Evolutionary conservation across 108 stramenopile species (phyloP), one percentile per base, ranked within the genome.

Genomic region (Nannochloropsis salina): DNA sequence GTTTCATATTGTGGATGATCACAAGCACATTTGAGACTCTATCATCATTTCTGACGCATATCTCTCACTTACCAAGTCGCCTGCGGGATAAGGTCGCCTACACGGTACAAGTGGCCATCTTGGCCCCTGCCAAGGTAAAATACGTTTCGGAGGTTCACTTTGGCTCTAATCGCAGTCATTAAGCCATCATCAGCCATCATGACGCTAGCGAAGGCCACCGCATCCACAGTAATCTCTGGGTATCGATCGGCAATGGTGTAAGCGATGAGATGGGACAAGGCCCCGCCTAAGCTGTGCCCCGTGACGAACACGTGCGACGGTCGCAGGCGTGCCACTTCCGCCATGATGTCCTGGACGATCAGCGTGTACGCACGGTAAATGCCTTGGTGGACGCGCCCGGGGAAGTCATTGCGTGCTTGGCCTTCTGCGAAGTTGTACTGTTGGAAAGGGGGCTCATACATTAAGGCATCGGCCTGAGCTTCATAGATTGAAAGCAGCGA

Each of bases 341-440:
- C n/a, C 20, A 74, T 15, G n/a, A 74, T n/a, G 20, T 74, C 61
- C 61, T 74, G 4, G 61, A n/a, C 61, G 3, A 74, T n/a, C 3
- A 74, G 61, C 20, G 61, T 74, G 61, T 74, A 74, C 20, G n/a
- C 61, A 74, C 6, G 3, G 61, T 74, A 74, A 15, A 74, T n/a
- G 61, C 61, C 61, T 74, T 74, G 61, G n/a, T 74, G 61, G 20
- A 74, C 61, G 20, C 61, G 61, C 61, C 61, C 61, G 6, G 61
- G 61, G 8, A 74, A 74, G 61, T 74, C 61, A n/a, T 74, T 15
- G 15, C 61, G 4, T 4, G 61, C 61, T 74, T 74, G 61, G 61
- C 61, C 61, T n/a, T 74, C 61, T 15, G 61, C 61, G n/a, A 74
- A 74, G 15, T 74, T 15, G 61, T 74, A 74, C 61, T 74, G 61